These are phyloP conservation scores for Spinellus fusiger DNA, from an alignment of 192 early-diverging fungal species.

Conservation along the genomic window DNA sequence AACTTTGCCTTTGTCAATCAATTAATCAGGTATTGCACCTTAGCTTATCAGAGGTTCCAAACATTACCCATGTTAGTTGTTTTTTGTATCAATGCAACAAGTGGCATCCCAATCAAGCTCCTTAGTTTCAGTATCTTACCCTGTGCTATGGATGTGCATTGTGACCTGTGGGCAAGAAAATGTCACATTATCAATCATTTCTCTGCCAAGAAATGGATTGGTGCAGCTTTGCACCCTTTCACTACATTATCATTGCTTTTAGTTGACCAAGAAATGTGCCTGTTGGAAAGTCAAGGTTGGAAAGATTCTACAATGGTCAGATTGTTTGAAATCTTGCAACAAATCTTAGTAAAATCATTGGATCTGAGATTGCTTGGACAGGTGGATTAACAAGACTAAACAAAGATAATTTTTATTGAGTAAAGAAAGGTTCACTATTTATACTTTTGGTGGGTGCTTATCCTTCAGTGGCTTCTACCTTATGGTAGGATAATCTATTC, in stretches of 20 bases:
- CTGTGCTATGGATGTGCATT: not conserved
- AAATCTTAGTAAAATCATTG: slow-evolving; percentile 8
- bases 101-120: not conserved
- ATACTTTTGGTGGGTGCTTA: too few relatives aligned
- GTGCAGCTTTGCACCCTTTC: slow-evolving; percentile 6
- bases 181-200: not conserved
- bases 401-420: too few relatives aligned
- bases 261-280: slow-evolving; percentile 12
- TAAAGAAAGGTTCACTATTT: too few relatives aligned
- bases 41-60: not conserved
- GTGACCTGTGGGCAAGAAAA: not conserved
- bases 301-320: slow-evolving; percentile 11
- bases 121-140: not conserved
- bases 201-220: slow-evolving; percentile 6
- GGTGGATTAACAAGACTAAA: too few relatives aligned
- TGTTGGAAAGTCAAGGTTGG: slow-evolving; percentile 12
- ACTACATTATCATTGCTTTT: slow-evolving; percentile 5
- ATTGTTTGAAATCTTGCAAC: slow-evolving; percentile 10
- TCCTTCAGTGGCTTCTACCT: too few relatives aligned
- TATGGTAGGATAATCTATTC: too few relatives aligned
- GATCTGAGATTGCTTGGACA: too few relatives aligned
- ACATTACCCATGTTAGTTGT: not conserved
- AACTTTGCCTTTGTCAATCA: not conserved
- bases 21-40: not conserved
- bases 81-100: not conserved